A percentile compares a stretch with the other conserved stretches of the same genome.
phyloP scores from a whole-genome alignment of 2,329 filamentous ascomycete genomes.

The Penicillium sp. region DNA sequence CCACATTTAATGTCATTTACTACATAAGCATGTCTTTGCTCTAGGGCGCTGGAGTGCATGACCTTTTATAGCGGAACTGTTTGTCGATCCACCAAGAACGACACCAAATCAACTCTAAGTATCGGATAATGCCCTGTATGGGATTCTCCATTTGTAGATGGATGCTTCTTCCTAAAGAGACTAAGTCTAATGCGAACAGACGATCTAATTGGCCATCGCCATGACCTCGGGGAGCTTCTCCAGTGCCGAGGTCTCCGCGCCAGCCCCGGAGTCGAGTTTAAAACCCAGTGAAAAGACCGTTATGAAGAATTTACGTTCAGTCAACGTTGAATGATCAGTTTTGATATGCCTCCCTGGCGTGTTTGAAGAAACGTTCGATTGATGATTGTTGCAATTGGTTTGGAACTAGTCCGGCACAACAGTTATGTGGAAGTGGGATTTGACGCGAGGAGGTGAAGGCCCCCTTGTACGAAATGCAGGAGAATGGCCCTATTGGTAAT shows the following conservation, averaged over 20 bases:
- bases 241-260: neutral
- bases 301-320: neutral
- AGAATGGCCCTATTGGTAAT: neutral
- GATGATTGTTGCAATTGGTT: neutral
- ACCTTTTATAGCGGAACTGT: neutral
- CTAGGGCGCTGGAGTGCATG: neutral
- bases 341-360: neutral
- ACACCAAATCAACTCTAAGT: neutral
- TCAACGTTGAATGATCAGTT: neutral
- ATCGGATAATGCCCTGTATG: neutral
- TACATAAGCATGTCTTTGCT: neutral
- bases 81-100: neutral
- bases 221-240: neutral
- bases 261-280: neutral
- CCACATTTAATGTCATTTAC: neutral
- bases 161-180: neutral
- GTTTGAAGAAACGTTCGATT: neutral
- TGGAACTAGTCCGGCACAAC: neutral
- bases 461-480: neutral
- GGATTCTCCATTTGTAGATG: neutral
- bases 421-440: neutral
- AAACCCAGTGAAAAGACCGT: neutral
- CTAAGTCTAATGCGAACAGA: constrained; percentile 8
- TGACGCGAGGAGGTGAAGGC: neutral
- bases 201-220: neutral